phyloP scores from a whole-genome alignment of 345 rosid genomes.

The Gossypium raimondii region DNA sequence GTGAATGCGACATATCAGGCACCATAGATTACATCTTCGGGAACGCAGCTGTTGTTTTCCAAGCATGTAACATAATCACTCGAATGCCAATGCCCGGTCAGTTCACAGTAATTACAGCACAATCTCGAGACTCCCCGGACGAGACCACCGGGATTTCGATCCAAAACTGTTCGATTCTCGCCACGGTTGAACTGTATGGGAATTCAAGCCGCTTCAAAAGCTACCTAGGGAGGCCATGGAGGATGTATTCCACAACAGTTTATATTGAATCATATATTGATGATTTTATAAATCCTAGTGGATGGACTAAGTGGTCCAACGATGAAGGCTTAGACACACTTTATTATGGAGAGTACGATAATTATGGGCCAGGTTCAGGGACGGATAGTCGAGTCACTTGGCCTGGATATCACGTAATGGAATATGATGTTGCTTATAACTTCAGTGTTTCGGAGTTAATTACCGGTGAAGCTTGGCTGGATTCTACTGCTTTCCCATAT shows the following conservation, averaged over 20 bases:
- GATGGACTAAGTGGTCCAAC: slow-evolving; percentile 65
- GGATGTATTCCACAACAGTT: slow-evolving; percentile 52
- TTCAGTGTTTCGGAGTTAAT: slow-evolving; percentile 72
- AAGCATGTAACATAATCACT: slow-evolving; percentile 59
- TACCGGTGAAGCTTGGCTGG: slow-evolving; percentile 67
- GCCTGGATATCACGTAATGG: slow-evolving; percentile 68
- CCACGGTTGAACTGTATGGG: slow-evolving; percentile 44
- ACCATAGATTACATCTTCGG: slow-evolving; percentile 76
- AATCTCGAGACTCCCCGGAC: slow-evolving; percentile 52
- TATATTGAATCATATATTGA: slow-evolving; percentile 61
- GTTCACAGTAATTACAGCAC: slow-evolving; percentile 70
- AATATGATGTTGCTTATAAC: slow-evolving; percentile 52
- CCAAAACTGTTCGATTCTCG: slow-evolving; percentile 66
- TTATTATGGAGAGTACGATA: slow-evolving; percentile 77
- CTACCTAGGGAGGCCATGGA: slow-evolving; percentile 87
- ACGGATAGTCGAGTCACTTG: slow-evolving; percentile 59
- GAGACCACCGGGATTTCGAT: slow-evolving; percentile 78
- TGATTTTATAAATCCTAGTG: slow-evolving; percentile 51
- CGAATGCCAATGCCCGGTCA: slow-evolving; percentile 66
- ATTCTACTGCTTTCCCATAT: slow-evolving; percentile 73
- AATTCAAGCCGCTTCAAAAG: slow-evolving; percentile 39
- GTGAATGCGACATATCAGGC: slow-evolving; percentile 73
- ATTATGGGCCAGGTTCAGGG: slow-evolving; percentile 70
- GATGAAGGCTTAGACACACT: slow-evolving; percentile 42
- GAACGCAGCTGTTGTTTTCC: slow-evolving; percentile 70